A percentile compares a stretch with the other conserved stretches of the same genome.
Conservation (phyloP, 768 basidiomycete genomes). For the Russula brevipes region DNA sequence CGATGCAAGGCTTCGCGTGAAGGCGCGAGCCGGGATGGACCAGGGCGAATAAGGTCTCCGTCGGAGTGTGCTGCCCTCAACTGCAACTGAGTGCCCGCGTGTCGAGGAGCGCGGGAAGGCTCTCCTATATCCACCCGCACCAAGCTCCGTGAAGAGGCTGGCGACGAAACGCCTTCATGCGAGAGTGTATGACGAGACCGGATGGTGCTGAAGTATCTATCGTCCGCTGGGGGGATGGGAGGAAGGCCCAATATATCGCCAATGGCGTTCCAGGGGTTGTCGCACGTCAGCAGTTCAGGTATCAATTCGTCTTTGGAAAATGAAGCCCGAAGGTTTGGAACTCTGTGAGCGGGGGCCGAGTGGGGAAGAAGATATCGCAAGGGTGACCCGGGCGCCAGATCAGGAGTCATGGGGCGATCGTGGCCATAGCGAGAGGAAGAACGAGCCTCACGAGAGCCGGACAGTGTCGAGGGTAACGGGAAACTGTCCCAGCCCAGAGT, state of each 20-base stretch:
- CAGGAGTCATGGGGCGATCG: background rate
- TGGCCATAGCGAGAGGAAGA: background rate
- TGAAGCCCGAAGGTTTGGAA: background rate
- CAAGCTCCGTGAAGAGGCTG: background rate
- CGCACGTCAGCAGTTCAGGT: constrained; percentile 5
- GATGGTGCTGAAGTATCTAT: constrained; percentile 1
- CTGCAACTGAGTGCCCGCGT: background rate
- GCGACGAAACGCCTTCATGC: background rate
- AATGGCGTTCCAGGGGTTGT: constrained; percentile 24
- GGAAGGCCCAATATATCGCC: constrained; percentile 20
- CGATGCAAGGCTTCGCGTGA: background rate
- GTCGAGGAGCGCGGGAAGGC: background rate
- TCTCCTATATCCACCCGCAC: background rate
- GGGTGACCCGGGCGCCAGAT: background rate
- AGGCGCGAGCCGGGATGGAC: background rate
- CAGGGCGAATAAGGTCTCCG: background rate
- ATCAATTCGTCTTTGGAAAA: constrained; percentile 12
- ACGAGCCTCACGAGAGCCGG: background rate
- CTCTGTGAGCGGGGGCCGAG: background rate
- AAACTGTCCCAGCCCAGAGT: constrained; percentile 1
- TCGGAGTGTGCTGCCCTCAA: background rate
- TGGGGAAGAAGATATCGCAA: background rate
- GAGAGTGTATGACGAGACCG: background rate
- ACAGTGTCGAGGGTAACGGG: background rate
- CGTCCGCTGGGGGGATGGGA: constrained; percentile 16